Percentiles rank a stretch among this genome's conserved stretches.
Evolutionary conservation across 2,329 filamentous ascomycete species (phyloP).

Genomic region (Aspergillus alliaceus): DNA sequence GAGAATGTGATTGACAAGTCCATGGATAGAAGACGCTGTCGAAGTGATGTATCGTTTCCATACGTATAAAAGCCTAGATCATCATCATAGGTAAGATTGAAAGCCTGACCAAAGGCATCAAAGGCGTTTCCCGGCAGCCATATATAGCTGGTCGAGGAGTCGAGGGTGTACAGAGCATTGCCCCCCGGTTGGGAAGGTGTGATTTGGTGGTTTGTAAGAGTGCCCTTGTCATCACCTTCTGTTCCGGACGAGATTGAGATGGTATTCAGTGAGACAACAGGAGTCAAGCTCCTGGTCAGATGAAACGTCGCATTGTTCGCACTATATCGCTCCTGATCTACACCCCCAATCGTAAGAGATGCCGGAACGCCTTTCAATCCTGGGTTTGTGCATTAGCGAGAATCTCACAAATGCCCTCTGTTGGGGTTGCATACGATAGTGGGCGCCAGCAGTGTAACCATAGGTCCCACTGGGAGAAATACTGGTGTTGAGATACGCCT

Average conservation of each 20-base stretch:
- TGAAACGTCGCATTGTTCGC: background rate
- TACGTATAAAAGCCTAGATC: background rate
- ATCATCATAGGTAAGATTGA: slow-evolving; percentile 1
- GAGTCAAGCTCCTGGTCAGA: background rate
- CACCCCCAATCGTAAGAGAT: background rate
- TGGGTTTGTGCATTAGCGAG: background rate
- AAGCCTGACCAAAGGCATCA: background rate
- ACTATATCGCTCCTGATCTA: background rate
- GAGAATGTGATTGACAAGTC: background rate
- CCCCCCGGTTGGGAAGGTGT: background rate
- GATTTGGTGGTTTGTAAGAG: background rate
- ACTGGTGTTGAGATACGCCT: background rate
- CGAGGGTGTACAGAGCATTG: background rate
- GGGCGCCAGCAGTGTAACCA: slow-evolving; percentile 2
- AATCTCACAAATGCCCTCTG: no score
- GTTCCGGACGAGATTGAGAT: background rate
- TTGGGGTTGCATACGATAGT: background rate
- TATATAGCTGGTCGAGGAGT: background rate
- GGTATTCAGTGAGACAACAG: background rate
- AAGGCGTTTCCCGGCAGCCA: background rate
- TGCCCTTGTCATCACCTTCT: background rate
- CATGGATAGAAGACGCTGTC: background rate
- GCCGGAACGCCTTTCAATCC: background rate
- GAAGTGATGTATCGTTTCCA: background rate
- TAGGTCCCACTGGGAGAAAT: background rate